Base-by-base conservation (phyloP, 129 eudicot genomes). In the Scalesia atractyloides region DNA sequence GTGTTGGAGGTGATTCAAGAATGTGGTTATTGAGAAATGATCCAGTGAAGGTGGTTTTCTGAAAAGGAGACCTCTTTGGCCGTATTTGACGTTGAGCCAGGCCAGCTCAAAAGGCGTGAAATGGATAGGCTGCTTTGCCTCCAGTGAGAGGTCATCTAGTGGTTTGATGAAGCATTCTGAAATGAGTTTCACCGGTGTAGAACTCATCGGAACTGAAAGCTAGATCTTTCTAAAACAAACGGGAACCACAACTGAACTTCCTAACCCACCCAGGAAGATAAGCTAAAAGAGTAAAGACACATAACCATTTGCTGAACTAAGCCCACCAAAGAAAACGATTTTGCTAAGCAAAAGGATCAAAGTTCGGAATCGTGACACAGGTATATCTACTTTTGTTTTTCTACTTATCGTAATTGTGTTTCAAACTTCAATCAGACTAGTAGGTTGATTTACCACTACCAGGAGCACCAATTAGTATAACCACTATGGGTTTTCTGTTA, bases 391-490 rank as follows among this genome's bases (percentile, higher is more conserved):
- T 30, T 30, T 30, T 30, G 34, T 30, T 30, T 30, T 7, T 41
- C 46, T 41, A 41, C 46, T 41, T 41, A 7, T 41, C 0, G 10
- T 7, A 8, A 41, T 41, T 9, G 10, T 41, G 46, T 41, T 41
- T 41, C 46, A 41, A 41, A 37, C 44, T 37, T 37, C 5, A 37
- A 37, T 37, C 44, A 37, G 5, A 41, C 46, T 41, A 41, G 11
- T 8, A 41, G 10, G 46, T 88, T 20, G 99, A 95, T 80, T 95
- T 95, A 5, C 99, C 99, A 81, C 99, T 95, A 49, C 99, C 99
- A 17, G 99, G 99, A 48, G 92, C 85, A 37, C 99, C 99, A 64
- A 88, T 70, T 64, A 95, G 76, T 53, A 95, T 71, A 63, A 95
- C 83, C 70, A 86, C 70, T 19, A 95, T 48, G 67, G 86, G 77